Percentiles rank a stretch among this genome's conserved stretches.
Conservation (phyloP, 768 basidiomycete genomes). For the Tricholoma terreum region DNA sequence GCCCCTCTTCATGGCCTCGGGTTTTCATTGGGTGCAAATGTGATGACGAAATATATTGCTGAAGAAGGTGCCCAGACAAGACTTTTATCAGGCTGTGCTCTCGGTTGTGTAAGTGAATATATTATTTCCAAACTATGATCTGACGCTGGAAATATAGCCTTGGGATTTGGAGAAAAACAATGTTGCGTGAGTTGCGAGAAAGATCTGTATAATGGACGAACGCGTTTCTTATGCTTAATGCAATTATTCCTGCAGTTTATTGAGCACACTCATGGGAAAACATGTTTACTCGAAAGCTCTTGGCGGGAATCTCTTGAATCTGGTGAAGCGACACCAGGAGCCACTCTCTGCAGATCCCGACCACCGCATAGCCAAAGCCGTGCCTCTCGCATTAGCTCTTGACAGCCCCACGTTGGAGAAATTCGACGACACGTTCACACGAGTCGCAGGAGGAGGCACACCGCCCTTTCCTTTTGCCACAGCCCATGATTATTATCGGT, state of each 20-base stretch:
- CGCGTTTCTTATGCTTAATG: no score
- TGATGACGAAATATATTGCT: slow-evolving; percentile 82
- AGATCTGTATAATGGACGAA: no score
- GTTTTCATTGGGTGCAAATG: slow-evolving; percentile 90
- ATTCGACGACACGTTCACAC: slow-evolving; percentile 60
- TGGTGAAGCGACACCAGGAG: slow-evolving; percentile 48
- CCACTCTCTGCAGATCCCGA: slow-evolving; percentile 48
- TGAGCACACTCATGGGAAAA: slow-evolving; percentile 49
- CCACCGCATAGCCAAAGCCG: slow-evolving; percentile 45
- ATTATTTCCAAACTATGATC: not conserved
- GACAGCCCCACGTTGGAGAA: slow-evolving; percentile 51
- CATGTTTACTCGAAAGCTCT: slow-evolving; percentile 71
- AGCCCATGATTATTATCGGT: slow-evolving; percentile 42
- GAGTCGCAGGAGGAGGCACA: slow-evolving; percentile 64
- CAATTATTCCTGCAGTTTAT: slow-evolving; percentile 37
- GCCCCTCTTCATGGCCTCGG: slow-evolving; percentile 83
- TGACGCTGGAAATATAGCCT: slow-evolving; percentile 32
- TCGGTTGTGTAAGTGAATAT: slow-evolving; percentile 63
- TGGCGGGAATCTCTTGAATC: slow-evolving; percentile 62
- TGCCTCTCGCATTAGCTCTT: slow-evolving; percentile 38
- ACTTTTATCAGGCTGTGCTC: slow-evolving; percentile 57
- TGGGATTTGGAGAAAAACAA: slow-evolving; percentile 50
- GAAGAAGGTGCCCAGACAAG: slow-evolving; percentile 69
- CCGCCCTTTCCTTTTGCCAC: slow-evolving; percentile 47
- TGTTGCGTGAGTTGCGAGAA: slow-evolving; percentile 28